These are phyloP conservation scores for Leccinellum albellum DNA, from an alignment of 768 basidiomycete genomes.

Conservation along the genomic window DNA sequence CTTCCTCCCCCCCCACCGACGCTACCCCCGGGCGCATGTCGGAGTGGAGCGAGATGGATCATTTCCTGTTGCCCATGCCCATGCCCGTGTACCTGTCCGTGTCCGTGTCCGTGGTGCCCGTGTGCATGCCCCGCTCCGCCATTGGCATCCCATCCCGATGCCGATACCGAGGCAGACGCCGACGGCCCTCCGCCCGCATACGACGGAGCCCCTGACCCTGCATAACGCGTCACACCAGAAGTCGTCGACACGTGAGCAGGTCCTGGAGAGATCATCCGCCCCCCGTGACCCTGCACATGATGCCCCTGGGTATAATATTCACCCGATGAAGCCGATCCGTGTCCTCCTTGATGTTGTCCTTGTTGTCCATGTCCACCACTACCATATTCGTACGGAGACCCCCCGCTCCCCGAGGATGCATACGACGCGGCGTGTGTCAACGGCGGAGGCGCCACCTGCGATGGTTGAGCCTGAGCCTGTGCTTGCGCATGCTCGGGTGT, in stretches of 20 bases:
- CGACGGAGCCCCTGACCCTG: constrained; percentile 2
- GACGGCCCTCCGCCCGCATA: constrained; percentile 4
- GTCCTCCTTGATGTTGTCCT: neutral
- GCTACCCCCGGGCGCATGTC: constrained; percentile 16
- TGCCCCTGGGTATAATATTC: constrained; percentile 24
- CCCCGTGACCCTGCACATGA: constrained; percentile 4
- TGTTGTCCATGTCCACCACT: constrained; percentile 13
- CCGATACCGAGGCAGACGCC: constrained; percentile 1
- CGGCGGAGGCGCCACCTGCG: constrained; percentile 16
- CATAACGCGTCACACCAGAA: constrained; percentile 11
- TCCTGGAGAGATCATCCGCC: constrained; percentile 18
- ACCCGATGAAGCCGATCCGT: constrained; percentile 18
- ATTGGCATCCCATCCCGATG: constrained; percentile 18
- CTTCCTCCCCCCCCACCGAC: constrained; percentile 4
- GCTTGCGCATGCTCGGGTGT: constrained; percentile 3
- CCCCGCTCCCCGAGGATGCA: constrained; percentile 20
- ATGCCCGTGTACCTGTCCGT: constrained; percentile 4
- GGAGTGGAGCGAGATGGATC: constrained; percentile 35
- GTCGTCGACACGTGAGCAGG: constrained; percentile 13
- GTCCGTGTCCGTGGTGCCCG: constrained; percentile 6
- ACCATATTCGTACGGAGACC: constrained; percentile 23
- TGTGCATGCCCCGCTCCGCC: constrained; percentile 6
- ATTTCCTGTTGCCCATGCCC: constrained; percentile 27
- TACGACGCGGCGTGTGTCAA: constrained; percentile 22
- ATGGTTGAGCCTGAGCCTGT: constrained; percentile 15